phyloP scores from a whole-genome alignment of 2,329 filamentous ascomycete genomes.

The Fusarium pilosicola region DNA sequence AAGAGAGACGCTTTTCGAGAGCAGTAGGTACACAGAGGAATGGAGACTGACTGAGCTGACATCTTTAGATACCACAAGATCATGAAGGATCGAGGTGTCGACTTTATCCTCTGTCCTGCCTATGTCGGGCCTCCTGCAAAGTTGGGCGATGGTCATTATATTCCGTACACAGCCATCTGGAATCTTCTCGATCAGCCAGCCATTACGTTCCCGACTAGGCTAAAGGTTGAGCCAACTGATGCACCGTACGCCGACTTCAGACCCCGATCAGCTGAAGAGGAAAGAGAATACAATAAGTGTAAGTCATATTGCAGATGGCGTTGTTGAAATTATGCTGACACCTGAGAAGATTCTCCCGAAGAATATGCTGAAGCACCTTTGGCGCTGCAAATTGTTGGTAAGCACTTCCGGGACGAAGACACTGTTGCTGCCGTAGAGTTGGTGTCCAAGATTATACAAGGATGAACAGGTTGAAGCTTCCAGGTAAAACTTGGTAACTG shows the following conservation, averaged over 20 bases:
- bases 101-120: background rate
- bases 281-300: background rate
- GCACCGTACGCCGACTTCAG: background rate
- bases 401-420: background rate
- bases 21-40: fast-evolving
- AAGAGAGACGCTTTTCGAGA: background rate
- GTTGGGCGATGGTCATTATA: background rate
- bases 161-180: background rate
- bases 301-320: fast-evolving
- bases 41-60: background rate
- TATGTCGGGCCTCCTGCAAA: background rate
- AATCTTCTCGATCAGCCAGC: background rate
- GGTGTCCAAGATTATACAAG: background rate
- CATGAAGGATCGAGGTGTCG: background rate
- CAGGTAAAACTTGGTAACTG: background rate
- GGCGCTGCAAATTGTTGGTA: background rate
- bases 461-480: background rate
- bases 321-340: background rate
- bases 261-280: background rate
- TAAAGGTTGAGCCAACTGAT: background rate
- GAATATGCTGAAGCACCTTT: background rate
- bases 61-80: background rate
- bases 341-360: background rate
- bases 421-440: background rate
- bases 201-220: background rate